A percentile compares a stretch with the other conserved stretches of the same genome.
phyloP scores from a whole-genome alignment of 2,329 filamentous ascomycete species.

The Aureobasidium sp. region DNA sequence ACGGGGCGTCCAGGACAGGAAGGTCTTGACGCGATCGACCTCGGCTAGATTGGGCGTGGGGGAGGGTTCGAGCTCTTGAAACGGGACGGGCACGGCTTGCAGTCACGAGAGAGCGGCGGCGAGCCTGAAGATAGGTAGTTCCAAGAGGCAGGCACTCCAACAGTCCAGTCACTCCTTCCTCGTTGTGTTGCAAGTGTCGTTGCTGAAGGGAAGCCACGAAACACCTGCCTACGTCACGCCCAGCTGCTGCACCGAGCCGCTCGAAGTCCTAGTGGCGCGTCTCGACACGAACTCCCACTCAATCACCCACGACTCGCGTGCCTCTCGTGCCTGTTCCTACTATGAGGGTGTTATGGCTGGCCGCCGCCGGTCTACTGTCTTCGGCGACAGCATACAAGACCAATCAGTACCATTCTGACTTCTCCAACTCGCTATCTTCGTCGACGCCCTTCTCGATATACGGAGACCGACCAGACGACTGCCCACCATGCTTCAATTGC shows the following conservation, averaged over 20 bases:
- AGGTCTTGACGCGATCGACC: constrained; percentile 5
- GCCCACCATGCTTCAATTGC: constrained; percentile 95
- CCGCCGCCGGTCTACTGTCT: background rate
- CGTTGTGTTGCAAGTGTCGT: background rate
- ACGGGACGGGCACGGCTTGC: background rate
- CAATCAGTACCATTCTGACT: constrained; percentile 3
- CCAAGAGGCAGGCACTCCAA: background rate
- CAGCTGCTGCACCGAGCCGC: background rate
- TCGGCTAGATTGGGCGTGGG: background rate
- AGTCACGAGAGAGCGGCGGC: constrained; percentile 8
- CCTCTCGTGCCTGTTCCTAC: background rate
- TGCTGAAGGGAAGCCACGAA: background rate
- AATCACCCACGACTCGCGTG: background rate
- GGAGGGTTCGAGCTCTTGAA: background rate
- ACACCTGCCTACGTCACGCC: background rate
- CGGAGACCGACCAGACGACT: constrained; percentile 66
- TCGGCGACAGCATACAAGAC: constrained; percentile 12
- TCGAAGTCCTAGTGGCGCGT: background rate
- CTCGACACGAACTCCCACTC: background rate
- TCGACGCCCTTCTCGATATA: constrained; percentile 52
- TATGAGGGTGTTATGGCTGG: background rate
- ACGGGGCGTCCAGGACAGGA: background rate
- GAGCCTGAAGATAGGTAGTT: too few relatives aligned
- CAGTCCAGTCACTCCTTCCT: background rate
- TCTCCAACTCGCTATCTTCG: background rate